These are phyloP conservation scores for Backusella tarrabulga DNA, from an alignment of 192 early-diverging fungal genomes.

Conservation along the genomic window DNA sequence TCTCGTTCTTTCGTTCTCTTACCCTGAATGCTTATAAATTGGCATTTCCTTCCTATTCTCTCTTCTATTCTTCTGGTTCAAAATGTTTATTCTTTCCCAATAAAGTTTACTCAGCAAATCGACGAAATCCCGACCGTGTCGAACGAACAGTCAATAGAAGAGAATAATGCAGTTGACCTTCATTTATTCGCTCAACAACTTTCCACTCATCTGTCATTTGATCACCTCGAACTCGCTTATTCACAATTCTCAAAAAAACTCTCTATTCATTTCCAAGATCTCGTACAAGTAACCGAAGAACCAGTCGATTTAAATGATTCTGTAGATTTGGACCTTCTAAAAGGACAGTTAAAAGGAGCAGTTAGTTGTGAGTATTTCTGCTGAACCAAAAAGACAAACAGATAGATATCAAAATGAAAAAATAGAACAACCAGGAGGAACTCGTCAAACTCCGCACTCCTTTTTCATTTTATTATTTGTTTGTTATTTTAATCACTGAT, in stretches of 20 bases:
- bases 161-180: slow-evolving; percentile 5
- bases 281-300: slow-evolving; percentile 8
- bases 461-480: background rate
- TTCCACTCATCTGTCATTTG: slow-evolving; percentile 4
- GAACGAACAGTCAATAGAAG: background rate
- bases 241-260: slow-evolving; percentile 5
- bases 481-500: background rate
- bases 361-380: slow-evolving; percentile 2
- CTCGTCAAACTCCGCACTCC: background rate
- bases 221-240: slow-evolving; percentile 7
- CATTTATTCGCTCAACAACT: background rate
- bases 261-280: slow-evolving; percentile 4
- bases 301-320: slow-evolving; percentile 7
- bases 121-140: background rate
- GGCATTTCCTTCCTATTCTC: background rate
- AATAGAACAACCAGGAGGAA: background rate
- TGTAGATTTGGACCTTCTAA: background rate
- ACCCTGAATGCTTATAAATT: background rate
- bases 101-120: background rate
- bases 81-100: background rate
- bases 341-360: slow-evolving; percentile 10
- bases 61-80: background rate
- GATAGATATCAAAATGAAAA: background rate
- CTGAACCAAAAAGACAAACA: background rate
- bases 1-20: background rate